These are phyloP conservation scores for Waitea zeae DNA, from an alignment of 1,284 basidiomycete genomes.

Conservation along the genomic window DNA sequence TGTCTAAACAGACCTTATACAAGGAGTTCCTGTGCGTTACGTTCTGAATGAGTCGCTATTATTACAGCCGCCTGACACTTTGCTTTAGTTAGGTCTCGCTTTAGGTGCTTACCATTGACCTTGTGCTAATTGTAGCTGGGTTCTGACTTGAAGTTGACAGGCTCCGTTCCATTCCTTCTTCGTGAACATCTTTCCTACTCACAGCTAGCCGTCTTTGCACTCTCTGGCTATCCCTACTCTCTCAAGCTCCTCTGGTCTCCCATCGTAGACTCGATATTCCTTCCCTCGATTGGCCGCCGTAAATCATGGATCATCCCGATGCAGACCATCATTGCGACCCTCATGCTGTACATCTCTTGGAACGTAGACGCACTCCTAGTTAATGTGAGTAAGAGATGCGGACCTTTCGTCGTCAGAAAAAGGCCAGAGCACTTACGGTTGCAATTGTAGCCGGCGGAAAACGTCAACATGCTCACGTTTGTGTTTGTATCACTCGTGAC, in stretches of 20 bases:
- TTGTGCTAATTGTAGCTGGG: neutral
- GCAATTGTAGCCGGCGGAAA: slow-evolving; percentile 50
- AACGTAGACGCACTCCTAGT: slow-evolving; percentile 71
- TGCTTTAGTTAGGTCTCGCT: slow-evolving; percentile 48
- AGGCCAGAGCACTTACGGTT: slow-evolving; percentile 5
- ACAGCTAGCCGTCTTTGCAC: slow-evolving; percentile 87
- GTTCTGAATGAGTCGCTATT: slow-evolving; percentile 7
- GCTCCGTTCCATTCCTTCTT: slow-evolving; percentile 93
- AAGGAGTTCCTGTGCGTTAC: slow-evolving; percentile 83
- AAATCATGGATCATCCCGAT: slow-evolving; percentile 99
- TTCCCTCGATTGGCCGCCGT: slow-evolving; percentile 68
- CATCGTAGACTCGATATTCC: slow-evolving; percentile 87
- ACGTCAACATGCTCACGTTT: slow-evolving; percentile 69
- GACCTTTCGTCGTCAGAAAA: no score
- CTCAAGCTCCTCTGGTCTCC: slow-evolving; percentile 97
- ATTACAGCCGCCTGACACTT: slow-evolving; percentile 5
- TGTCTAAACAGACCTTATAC: slow-evolving; percentile 63
- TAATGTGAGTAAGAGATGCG: slow-evolving; percentile 34
- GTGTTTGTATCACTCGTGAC: slow-evolving; percentile 87
- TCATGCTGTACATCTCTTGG: slow-evolving; percentile 80
- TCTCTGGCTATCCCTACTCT: slow-evolving; percentile 93
- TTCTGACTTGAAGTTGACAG: slow-evolving; percentile 18
- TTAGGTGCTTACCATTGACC: slow-evolving; percentile 28
- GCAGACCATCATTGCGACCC: slow-evolving; percentile 76
- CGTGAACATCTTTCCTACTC: slow-evolving; percentile 93